Conservation (phyloP, 176 grass and related monocot genomes). For the Paspalum vaginatum region DNA sequence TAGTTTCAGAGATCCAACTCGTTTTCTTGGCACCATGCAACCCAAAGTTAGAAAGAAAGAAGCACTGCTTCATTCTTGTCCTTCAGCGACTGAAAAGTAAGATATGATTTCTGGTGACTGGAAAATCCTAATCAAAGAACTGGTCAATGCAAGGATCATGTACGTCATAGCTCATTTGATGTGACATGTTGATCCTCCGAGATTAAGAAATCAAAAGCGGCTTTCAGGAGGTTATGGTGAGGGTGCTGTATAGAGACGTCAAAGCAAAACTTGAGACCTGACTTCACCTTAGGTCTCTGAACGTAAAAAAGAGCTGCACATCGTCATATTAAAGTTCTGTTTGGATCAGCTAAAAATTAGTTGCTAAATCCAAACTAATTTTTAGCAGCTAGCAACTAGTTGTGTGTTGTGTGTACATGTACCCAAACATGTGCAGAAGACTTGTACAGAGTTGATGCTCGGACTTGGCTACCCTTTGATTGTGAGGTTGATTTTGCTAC, state of each 20-base stretch:
- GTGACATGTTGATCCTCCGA: background rate
- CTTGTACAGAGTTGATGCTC: too few species aligned
- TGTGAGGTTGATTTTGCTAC: background rate
- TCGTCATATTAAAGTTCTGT: too few species aligned
- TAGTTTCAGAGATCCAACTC: too few species aligned
- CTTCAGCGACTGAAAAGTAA: background rate
- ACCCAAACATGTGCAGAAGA: too few species aligned
- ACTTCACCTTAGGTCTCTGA: background rate
- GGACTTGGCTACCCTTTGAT: background rate
- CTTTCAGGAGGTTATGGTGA: slow-evolving; percentile 25
- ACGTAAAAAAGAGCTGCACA: too few species aligned
- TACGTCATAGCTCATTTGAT: background rate
- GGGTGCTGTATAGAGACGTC: too few species aligned
- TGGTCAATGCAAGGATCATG: slow-evolving; percentile 7
- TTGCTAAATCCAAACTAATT: too few species aligned
- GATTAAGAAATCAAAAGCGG: slow-evolving; percentile 3
- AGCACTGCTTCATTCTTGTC: background rate
- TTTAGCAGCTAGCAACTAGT: too few species aligned
- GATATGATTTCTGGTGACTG: background rate
- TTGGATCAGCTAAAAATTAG: too few species aligned
- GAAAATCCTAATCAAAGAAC: background rate
- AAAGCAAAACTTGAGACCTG: slow-evolving; percentile 4
- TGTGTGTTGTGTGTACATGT: too few species aligned
- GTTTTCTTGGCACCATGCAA: too few species aligned
- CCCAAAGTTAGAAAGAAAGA: too few species aligned